Base-by-base conservation (phyloP, 176 grass and related monocot genomes). In the Raddia distichophylla region DNA sequence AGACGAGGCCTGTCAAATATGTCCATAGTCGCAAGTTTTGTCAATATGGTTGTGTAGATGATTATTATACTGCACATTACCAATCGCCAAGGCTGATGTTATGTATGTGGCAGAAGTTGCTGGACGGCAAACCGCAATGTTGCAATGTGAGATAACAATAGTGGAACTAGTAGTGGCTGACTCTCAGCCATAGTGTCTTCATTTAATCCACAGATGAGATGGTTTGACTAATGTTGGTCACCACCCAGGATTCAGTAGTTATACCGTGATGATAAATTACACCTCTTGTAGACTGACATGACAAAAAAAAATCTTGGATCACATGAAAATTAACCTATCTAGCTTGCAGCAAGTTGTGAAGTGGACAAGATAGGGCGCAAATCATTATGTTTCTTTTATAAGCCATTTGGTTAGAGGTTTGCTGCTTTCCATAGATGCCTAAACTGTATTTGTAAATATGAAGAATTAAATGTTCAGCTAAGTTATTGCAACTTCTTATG, bases 21-120 rank as follows among this genome's bases (percentile, higher is more conserved):
- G 33, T 97, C 32, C 85, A 97, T 64, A 90, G 60, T 44, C 8
- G 16, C 64, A 94, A 88, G 46, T 97, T 92, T 56, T 97, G 94
- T 77, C 91, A 94, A 27, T 92, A 87, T 76, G 94, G 94, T 47
- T 97, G 94, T 45, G 82, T 89, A 43, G 80, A 92, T 65, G 85
- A 82, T 68, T 97, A 97, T 75, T 97, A 83, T 72, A 94, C 89
- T 35, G 87, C 91, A 51, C 94, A 94, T 60, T 97, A 97, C 73
- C 91, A 94, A 76, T 97, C 94, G 3, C 94, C 94, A 34, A 82
- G 90, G 51, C 87, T 90, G 73, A 97, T 97, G 94, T 89, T 90
- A 33, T 97, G 94, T 71, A 57, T 97, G 89, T 94, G 94, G 94
- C 73, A 90, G 9, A 94, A 94, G 80, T 85, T 94, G 68, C 70